phyloP scores from a whole-genome alignment of 2,329 filamentous ascomycete species.

The Exserohilum turcica region DNA sequence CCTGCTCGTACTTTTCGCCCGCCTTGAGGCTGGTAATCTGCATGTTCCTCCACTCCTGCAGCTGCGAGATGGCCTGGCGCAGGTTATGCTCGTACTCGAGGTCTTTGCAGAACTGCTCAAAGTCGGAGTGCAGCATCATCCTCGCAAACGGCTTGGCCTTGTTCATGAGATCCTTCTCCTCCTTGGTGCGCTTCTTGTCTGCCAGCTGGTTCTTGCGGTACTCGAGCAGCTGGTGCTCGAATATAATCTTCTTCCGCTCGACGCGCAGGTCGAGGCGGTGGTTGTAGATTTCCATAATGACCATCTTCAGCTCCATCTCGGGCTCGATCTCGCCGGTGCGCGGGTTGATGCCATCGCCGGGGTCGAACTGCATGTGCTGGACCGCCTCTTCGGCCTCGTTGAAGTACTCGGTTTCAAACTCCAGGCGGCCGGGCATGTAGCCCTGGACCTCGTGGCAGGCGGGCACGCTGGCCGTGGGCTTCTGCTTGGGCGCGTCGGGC shows the following conservation, averaged over 20 bases:
- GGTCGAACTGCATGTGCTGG: conserved; percentile 97
- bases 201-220: conserved; percentile 87
- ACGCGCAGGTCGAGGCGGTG: conserved; percentile 85
- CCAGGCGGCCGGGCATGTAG: conserved; percentile 95
- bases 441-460: conserved; percentile 98
- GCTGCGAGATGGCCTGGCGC: conserved; percentile 82
- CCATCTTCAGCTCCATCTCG: conserved; percentile 96
- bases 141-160: conserved; percentile 95
- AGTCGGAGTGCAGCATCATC: conserved; percentile 95
- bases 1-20: conserved; percentile 90
- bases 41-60: conserved; percentile 91
- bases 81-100: conserved; percentile 90
- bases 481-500: conserved; percentile 86
- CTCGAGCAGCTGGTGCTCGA: conserved; percentile 91
- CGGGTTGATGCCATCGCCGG: conserved; percentile 88
- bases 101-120: conserved; percentile 81
- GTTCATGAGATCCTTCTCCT: conserved; percentile 87
- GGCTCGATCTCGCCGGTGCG: conserved; percentile 85
- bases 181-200: conserved; percentile 95
- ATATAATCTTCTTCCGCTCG: conserved; percentile 94
- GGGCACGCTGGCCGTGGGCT: conserved; percentile 92
- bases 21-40: conserved; percentile 82
- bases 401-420: conserved; percentile 96
- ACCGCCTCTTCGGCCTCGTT: conserved; percentile 98
- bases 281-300: conserved; percentile 98